These are phyloP conservation scores for Torrubiella hemipterigena DNA, from an alignment of 2,329 filamentous ascomycete species.

Conservation along the genomic window DNA sequence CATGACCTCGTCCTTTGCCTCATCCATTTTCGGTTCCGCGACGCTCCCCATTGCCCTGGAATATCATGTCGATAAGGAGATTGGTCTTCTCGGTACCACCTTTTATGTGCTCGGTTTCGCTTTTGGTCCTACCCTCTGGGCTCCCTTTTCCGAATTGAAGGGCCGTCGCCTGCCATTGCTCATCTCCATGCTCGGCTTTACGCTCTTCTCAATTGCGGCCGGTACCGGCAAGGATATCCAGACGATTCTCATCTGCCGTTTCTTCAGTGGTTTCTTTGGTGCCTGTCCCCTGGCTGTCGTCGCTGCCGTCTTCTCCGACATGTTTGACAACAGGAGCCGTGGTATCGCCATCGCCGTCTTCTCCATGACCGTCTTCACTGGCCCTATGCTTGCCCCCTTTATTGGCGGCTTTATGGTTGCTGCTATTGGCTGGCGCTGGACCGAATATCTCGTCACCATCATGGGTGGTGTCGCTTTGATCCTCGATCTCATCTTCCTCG, in stretches of 20 bases:
- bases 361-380: constrained; percentile 45
- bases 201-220: constrained; percentile 52
- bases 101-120: constrained; percentile 64
- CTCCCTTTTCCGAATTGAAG: constrained; percentile 59
- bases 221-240: constrained; percentile 57
- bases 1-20: constrained; percentile 58
- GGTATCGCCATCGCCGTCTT: constrained; percentile 34
- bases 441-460: constrained; percentile 50
- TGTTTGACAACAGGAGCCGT: constrained; percentile 53
- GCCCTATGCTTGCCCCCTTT: constrained; percentile 55
- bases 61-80: constrained; percentile 49
- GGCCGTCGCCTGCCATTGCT: constrained; percentile 54
- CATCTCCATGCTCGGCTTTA: constrained; percentile 55
- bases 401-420: constrained; percentile 57
- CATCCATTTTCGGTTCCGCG: constrained; percentile 63
- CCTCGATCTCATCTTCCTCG: constrained; percentile 49
- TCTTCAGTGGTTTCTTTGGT: constrained; percentile 63
- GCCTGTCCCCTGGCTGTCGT: constrained; percentile 58
- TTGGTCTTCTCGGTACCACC: constrained; percentile 53
- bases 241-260: constrained; percentile 58
- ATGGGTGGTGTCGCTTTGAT: constrained; percentile 50
- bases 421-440: constrained; percentile 62
- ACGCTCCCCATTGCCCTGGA: constrained; percentile 42
- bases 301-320: constrained; percentile 60
- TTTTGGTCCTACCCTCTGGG: constrained; percentile 60